Percentiles rank a stretch among this genome's conserved stretches.
phyloP scores from a whole-genome alignment of 106 monocot genomes.

The Allium fistulosum region DNA sequence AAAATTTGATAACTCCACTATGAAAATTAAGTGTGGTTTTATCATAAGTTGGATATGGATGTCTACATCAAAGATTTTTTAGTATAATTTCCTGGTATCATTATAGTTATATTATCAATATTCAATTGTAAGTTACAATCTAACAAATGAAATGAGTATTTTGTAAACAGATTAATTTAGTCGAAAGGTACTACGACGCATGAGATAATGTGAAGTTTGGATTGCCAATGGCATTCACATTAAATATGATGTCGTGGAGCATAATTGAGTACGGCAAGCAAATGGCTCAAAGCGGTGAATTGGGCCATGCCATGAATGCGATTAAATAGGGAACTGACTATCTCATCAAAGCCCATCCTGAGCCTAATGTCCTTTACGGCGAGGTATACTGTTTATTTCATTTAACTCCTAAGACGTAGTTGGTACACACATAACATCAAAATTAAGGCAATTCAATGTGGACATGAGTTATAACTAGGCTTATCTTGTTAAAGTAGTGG shows the following conservation, averaged over 20 bases:
- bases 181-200: slow-evolving; percentile 76
- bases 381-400: slow-evolving; percentile 24
- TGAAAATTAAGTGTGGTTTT: no score
- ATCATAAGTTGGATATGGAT: no score
- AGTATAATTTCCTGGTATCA: no score
- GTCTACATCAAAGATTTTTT: no score
- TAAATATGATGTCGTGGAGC: slow-evolving; percentile 79
- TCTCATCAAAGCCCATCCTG: slow-evolving; percentile 86
- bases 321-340: slow-evolving; percentile 97
- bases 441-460: no score
- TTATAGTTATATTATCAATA: not conserved
- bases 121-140: not conserved
- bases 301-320: slow-evolving; percentile 86
- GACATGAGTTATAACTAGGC: no score
- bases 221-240: slow-evolving; percentile 66
- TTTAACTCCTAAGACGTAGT: no score
- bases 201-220: slow-evolving; percentile 84
- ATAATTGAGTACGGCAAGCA: slow-evolving; percentile 80
- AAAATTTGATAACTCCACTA: no score
- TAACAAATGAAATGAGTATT: not conserved
- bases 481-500: no score
- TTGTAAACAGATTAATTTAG: slow-evolving; percentile 44
- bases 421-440: no score
- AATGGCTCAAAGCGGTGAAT: slow-evolving; percentile 74
- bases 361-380: slow-evolving; percentile 88